Conservation (phyloP, 2,329 filamentous ascomycete species). For the Diaporthe amygdali region DNA sequence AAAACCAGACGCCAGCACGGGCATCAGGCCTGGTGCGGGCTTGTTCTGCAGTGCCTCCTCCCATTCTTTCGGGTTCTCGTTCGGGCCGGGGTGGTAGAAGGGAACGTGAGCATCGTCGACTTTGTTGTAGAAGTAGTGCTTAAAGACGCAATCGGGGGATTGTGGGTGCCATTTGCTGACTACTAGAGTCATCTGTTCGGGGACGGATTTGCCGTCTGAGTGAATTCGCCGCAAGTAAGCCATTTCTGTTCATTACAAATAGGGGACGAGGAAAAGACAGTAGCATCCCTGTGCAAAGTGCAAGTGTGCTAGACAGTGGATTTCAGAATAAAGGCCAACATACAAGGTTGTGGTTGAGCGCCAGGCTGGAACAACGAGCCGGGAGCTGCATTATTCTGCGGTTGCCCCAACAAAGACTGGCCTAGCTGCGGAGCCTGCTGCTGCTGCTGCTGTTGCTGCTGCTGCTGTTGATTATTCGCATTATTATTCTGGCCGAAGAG, state of each 20-base stretch:
- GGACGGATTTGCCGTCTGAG: constrained; percentile 72
- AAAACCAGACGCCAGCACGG: constrained; percentile 78
- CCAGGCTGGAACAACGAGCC: constrained; percentile 59
- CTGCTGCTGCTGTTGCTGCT: constrained; percentile 43
- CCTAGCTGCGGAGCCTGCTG: constrained; percentile 39
- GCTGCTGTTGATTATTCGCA: constrained; percentile 46
- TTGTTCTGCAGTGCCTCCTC: constrained; percentile 83
- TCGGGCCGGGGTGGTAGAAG: constrained; percentile 72
- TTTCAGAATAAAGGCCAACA: neutral
- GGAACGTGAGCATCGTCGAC: constrained; percentile 77
- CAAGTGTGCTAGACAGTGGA: neutral
- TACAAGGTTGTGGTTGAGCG: constrained; percentile 16
- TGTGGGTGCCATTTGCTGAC: constrained; percentile 76
- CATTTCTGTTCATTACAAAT: neutral
- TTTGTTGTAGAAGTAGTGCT: constrained; percentile 87
- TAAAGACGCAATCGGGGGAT: constrained; percentile 73
- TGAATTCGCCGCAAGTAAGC: neutral
- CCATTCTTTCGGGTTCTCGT: constrained; percentile 80
- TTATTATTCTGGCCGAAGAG: constrained; percentile 44
- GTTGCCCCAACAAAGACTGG: constrained; percentile 29
- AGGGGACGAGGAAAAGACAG: neutral
- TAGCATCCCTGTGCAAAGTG: neutral
- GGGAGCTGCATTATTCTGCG: constrained; percentile 38
- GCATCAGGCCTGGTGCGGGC: constrained; percentile 77
- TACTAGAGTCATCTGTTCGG: constrained; percentile 75